Conservation (phyloP, 2,329 filamentous ascomycete genomes). For the Thielaviopsis punctulata region DNA sequence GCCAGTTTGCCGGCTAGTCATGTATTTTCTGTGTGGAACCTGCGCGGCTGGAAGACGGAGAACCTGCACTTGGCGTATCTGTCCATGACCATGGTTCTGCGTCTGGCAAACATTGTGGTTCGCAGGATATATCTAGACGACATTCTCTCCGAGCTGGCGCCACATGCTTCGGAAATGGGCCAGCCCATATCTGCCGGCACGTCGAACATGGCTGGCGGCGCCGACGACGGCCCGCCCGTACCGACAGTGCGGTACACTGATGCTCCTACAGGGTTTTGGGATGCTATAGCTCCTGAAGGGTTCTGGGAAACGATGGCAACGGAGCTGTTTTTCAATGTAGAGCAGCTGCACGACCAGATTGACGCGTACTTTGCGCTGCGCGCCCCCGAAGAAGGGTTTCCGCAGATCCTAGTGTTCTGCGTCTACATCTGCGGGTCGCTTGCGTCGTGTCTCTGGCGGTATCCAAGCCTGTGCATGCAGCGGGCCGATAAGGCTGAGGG, state of each 20-base stretch:
- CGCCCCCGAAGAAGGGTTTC: slow-evolving; percentile 18
- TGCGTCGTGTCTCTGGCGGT: slow-evolving; percentile 18
- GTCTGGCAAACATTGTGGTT: slow-evolving; percentile 22
- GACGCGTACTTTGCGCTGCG: slow-evolving; percentile 18
- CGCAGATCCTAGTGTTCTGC: slow-evolving; percentile 23
- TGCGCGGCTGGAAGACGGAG: slow-evolving; percentile 21
- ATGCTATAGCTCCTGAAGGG: slow-evolving; percentile 13
- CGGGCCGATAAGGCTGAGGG: slow-evolving; percentile 15
- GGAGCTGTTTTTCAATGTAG: slow-evolving; percentile 21
- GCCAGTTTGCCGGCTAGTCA: slow-evolving; percentile 18
- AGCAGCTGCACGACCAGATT: slow-evolving; percentile 21
- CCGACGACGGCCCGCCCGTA: no score
- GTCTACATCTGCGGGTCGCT: slow-evolving; percentile 24
- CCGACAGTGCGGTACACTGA: no score
- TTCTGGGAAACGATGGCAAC: slow-evolving; percentile 18
- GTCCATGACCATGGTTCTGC: slow-evolving; percentile 20
- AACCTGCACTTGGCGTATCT: slow-evolving; percentile 21
- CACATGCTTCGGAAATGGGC: slow-evolving; percentile 1
- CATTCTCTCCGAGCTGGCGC: slow-evolving; percentile 14
- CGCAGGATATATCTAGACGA: slow-evolving; percentile 20
- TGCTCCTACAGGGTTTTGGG: no score
- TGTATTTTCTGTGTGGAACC: slow-evolving; percentile 21
- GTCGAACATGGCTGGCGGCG: slow-evolving; percentile 8
- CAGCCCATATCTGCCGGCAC: slow-evolving; percentile 10
- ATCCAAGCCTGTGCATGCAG: slow-evolving; percentile 17